Base-by-base conservation (phyloP, 805 yeast genomes). In the Saccharomycopsis sp. region DNA sequence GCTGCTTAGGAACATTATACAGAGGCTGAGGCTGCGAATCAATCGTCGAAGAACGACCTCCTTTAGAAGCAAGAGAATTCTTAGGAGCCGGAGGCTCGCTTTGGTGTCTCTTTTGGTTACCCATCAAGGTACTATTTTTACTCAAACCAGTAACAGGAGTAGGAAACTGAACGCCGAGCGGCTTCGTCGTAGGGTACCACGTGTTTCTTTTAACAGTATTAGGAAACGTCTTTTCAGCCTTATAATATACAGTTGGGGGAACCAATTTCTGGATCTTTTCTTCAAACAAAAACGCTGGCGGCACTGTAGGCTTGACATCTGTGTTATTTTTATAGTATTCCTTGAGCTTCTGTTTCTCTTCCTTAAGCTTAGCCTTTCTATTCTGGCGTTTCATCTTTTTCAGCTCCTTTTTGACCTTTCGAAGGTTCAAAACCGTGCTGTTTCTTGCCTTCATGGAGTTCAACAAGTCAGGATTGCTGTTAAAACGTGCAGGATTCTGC, bases 201-300 rank as follows among this genome's bases (percentile, higher is more conserved):
- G 59, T 52, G 15, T 44, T 20, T 41, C 62, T 58, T 47, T 61
- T 61, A n/a, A 61, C 58, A 7, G 62, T 61, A 3, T 50, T 35
- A 7, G 63, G 63, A 24, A 29, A 61, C 14, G 49, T 38, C 25
- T 56, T 58, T 25, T 61, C 63, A 2, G 63, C 63, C 23, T 61
- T 53, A 19, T 19, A 51, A 17, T 58, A 54, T 14, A 61, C 57
- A 19, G 24, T 50, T 2, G 55, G 56, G 1, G 62, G 63, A 5
- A 61, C 54, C 29, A 49, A 24, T 12, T 34, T 25, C 15, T 49
- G 38, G 14, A 52, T 35, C 3, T 47, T 47, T 17, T 57, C 54
- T 24, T 58, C 50, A 8, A 61, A 38, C 19, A 61, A 47, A 49
- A 61, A 61, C 2, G 63, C 62, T 14, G 63, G 63, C 2, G 63